These are phyloP conservation scores for Cytospora leucostoma DNA, from an alignment of 2,329 filamentous ascomycete species.

Conservation along the genomic window DNA sequence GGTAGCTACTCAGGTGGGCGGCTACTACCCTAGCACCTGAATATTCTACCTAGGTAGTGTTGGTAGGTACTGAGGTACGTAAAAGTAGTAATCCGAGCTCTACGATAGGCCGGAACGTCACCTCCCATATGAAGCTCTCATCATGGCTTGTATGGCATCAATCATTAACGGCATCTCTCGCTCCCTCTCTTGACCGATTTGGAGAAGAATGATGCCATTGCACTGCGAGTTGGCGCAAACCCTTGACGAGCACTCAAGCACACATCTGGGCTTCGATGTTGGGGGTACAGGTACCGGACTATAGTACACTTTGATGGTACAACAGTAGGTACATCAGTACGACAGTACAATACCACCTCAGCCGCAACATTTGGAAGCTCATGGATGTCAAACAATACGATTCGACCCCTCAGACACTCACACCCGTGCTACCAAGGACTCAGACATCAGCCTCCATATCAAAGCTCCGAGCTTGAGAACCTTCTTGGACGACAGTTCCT, in stretches of 20 bases:
- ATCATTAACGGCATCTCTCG: conserved; percentile 23
- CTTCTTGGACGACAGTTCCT: not conserved
- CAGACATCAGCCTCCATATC: not conserved
- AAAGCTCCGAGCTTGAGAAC: not conserved
- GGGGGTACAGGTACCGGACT: not conserved
- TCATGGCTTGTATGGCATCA: conserved; percentile 22
- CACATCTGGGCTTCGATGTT: too few species aligned
- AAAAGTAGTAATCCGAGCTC: conserved; percentile 10
- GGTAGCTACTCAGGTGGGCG: conserved; percentile 3
- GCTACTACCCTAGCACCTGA: too few species aligned
- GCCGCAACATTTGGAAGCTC: not conserved
- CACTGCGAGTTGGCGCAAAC: not conserved
- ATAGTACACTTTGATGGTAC: not conserved
- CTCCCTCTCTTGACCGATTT: conserved; percentile 12
- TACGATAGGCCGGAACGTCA: conserved; percentile 20
- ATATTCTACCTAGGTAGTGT: not conserved
- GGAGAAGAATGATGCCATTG: not conserved
- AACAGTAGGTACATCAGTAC: not conserved
- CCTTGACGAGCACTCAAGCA: too few species aligned
- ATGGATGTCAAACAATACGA: not conserved
- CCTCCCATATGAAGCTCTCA: conserved; percentile 12
- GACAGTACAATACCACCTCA: not conserved
- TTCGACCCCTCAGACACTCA: not conserved
- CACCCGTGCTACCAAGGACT: not conserved
- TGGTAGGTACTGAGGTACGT: not conserved